phyloP scores from a whole-genome alignment of 768 basidiomycete species.

The Jaapia argillacea region DNA sequence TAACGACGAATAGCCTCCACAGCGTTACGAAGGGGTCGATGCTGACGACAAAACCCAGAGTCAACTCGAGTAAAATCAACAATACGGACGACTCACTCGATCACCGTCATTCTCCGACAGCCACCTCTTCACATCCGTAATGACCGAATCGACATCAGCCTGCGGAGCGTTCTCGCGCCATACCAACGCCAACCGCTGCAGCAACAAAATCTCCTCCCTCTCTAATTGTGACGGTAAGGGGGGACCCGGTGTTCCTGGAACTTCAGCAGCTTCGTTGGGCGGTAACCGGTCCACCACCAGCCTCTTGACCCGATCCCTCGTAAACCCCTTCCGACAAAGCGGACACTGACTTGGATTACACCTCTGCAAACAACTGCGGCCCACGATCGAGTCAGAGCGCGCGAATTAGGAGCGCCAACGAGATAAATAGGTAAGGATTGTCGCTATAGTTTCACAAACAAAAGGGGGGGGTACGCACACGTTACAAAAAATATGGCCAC shows the following conservation, averaged over 20 bases:
- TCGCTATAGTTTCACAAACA: not conserved
- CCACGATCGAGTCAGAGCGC: too few relatives aligned
- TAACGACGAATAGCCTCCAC: too few relatives aligned
- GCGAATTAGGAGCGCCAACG: too few relatives aligned
- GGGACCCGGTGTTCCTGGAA: not conserved
- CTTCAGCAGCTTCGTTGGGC: not conserved
- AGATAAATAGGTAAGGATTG: not conserved
- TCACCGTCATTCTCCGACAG: not conserved
- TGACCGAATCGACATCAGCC: not conserved
- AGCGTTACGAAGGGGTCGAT: too few relatives aligned
- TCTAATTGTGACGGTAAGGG: not conserved
- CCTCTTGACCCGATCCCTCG: not conserved
- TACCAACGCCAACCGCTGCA: not conserved
- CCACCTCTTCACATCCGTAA: not conserved
- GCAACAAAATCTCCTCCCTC: not conserved
- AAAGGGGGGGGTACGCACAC: constrained; percentile 28
- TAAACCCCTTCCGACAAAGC: not conserved
- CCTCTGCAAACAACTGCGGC: not conserved
- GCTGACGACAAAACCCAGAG: too few relatives aligned
- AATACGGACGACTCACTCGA: not conserved
- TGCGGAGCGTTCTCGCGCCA: not conserved
- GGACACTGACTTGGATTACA: not conserved
- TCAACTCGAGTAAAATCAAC: too few relatives aligned
- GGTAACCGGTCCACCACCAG: not conserved
- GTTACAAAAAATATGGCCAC: constrained; percentile 70